These are phyloP conservation scores for Cylindrotheca closterium DNA, from an alignment of 108 stramenopile genomes.

Conservation along the genomic window DNA sequence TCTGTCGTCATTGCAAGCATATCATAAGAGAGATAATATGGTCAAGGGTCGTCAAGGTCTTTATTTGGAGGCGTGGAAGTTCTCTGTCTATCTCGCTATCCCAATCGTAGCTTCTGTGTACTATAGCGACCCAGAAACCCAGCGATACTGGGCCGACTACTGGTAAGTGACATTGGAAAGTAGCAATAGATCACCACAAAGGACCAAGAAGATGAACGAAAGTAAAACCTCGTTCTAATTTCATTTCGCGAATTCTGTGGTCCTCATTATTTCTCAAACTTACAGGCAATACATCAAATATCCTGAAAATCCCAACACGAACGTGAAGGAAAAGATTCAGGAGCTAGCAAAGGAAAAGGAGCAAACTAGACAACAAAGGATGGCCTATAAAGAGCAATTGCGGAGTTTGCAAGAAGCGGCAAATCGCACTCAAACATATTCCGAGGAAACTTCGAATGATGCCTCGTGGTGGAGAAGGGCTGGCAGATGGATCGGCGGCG, in stretches of 20 bases:
- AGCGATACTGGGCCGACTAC: slow-evolving; percentile 75
- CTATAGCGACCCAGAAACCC: slow-evolving; percentile 67
- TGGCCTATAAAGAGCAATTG: slow-evolving; percentile 49
- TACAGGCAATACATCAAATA: slow-evolving; percentile 74
- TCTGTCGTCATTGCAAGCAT: no score
- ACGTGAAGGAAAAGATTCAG: slow-evolving; percentile 73
- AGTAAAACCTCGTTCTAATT: background rate
- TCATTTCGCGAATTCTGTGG: background rate
- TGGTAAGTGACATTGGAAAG: slow-evolving; percentile 29
- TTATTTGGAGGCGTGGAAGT: slow-evolving; percentile 81
- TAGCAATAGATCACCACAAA: no score
- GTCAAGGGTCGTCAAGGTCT: slow-evolving; percentile 70
- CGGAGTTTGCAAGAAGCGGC: slow-evolving; percentile 36
- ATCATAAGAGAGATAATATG: slow-evolving; percentile 43
- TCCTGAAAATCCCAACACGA: slow-evolving; percentile 81
- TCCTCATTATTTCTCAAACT: background rate
- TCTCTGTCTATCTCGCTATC: slow-evolving; percentile 65
- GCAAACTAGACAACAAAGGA: slow-evolving; percentile 52
- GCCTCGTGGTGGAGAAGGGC: slow-evolving; percentile 15
- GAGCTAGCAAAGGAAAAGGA: slow-evolving; percentile 50
- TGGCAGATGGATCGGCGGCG: slow-evolving; percentile 23
- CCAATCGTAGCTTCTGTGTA: slow-evolving; percentile 76
- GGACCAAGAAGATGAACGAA: background rate
- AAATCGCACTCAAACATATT: slow-evolving; percentile 17
- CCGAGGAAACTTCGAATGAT: slow-evolving; percentile 1